These are phyloP conservation scores for Hortaea sp. DNA, from an alignment of 2,329 filamentous ascomycete genomes.

Conservation along the genomic window DNA sequence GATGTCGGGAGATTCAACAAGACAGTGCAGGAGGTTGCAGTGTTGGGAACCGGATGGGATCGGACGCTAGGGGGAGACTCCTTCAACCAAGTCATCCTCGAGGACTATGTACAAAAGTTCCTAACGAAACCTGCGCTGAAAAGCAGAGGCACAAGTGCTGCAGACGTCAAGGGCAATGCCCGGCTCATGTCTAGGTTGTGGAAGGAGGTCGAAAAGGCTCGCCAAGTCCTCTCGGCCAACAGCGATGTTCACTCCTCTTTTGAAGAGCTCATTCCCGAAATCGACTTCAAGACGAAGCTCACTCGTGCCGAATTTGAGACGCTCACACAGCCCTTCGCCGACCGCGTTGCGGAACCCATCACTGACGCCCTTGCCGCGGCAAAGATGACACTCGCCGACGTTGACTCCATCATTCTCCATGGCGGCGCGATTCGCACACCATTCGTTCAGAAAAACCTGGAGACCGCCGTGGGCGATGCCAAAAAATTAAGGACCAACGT, in stretches of 20 bases:
- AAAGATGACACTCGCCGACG: slow-evolving; percentile 60
- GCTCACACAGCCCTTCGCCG: slow-evolving; percentile 57
- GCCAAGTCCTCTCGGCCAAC: slow-evolving; percentile 91
- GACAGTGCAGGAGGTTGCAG: slow-evolving; percentile 89
- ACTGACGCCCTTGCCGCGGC: slow-evolving; percentile 65
- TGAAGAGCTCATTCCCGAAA: slow-evolving; percentile 80
- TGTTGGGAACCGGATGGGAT: slow-evolving; percentile 81
- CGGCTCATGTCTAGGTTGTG: slow-evolving; percentile 80
- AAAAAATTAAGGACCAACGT: slow-evolving; percentile 87
- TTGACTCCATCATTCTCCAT: slow-evolving; percentile 87
- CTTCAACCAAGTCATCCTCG: slow-evolving; percentile 76
- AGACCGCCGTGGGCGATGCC: slow-evolving; percentile 58
- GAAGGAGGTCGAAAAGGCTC: slow-evolving; percentile 79
- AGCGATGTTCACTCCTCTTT: slow-evolving; percentile 69
- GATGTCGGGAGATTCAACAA: slow-evolving; percentile 91
- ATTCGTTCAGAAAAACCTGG: slow-evolving; percentile 83
- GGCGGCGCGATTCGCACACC: slow-evolving; percentile 84
- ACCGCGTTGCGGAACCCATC: slow-evolving; percentile 59
- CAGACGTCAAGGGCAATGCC: slow-evolving; percentile 62
- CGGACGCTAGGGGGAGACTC: slow-evolving; percentile 79
- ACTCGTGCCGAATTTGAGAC: slow-evolving; percentile 71
- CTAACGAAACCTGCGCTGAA: slow-evolving; percentile 55
- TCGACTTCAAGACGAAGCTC: slow-evolving; percentile 90
- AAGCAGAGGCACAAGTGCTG: slow-evolving; percentile 51
- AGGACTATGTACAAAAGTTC: slow-evolving; percentile 79